Conservation (phyloP, 176 grass and related monocot species). For the Melocanna baccifera region DNA sequence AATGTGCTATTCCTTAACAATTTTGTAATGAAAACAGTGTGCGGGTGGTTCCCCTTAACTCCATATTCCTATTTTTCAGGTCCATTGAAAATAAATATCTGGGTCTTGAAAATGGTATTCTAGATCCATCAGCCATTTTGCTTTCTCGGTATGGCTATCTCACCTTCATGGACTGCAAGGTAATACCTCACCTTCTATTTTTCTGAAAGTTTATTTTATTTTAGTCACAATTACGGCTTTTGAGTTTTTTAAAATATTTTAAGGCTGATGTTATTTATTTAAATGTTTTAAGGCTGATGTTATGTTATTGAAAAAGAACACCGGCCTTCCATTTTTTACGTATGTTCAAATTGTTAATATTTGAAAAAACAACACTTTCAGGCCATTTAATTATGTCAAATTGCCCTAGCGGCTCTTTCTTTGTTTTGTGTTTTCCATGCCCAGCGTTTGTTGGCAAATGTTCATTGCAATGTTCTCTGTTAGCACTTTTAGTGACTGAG, state of each 20-base stretch:
- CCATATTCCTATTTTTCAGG: constrained; percentile 38
- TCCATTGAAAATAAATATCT: constrained; percentile 89
- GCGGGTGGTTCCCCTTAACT: background rate
- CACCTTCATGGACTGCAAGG: constrained; percentile 93
- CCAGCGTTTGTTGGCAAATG: background rate
- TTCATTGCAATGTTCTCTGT: constrained; percentile 12
- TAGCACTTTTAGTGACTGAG: constrained; percentile 26
- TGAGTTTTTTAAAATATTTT: background rate
- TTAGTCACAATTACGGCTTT: background rate
- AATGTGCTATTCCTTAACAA: background rate
- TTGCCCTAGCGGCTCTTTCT: background rate
- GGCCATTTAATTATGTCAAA: constrained; percentile 1
- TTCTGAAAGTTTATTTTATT: constrained; percentile 22
- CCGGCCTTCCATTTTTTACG: background rate
- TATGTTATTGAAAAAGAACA: constrained; percentile 5
- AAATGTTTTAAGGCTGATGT: background rate
- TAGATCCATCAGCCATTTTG: constrained; percentile 91
- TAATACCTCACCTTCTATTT: constrained; percentile 29
- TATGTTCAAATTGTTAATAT: background rate
- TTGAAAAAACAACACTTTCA: background rate
- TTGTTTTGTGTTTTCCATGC: constrained; percentile 3
- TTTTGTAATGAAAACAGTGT: background rate
- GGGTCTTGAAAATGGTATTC: constrained; percentile 90
- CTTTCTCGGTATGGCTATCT: constrained; percentile 81
- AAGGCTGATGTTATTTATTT: background rate